Evolutionary conservation across 2,329 filamentous ascomycete genomes (phyloP).

Genomic region (Stromatinia cepivora): DNA sequence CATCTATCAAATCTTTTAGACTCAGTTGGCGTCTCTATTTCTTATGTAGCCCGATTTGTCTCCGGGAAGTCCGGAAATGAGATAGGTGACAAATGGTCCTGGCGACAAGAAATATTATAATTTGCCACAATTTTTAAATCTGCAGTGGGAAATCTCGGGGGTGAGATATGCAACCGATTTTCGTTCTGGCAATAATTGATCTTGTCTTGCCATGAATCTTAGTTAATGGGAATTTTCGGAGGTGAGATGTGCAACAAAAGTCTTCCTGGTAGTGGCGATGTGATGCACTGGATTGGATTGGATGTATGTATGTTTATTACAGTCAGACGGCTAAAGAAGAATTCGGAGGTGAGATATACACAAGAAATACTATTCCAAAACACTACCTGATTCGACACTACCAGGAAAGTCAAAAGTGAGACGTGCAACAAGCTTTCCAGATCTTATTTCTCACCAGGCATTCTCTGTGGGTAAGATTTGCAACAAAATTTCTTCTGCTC

Average conservation of each 20-base stretch:
- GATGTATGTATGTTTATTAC: neutral
- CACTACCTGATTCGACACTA: neutral
- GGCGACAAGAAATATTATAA: neutral
- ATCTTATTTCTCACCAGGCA: too few species aligned
- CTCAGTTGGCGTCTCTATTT: neutral
- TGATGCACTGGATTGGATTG: neutral
- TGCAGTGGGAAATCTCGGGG: neutral
- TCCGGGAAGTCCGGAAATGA: neutral
- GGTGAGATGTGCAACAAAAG: neutral
- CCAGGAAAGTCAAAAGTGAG: neutral
- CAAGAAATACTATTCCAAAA: neutral
- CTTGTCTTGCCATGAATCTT: too few species aligned
- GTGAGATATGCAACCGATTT: neutral
- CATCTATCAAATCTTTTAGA: neutral
- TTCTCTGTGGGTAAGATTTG: too few species aligned
- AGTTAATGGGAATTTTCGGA: neutral
- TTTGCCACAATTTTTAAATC: neutral
- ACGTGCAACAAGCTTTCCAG: neutral
- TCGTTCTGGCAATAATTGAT: too few species aligned
- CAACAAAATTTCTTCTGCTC: too few species aligned
- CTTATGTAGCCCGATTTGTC: neutral
- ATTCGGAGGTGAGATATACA: neutral
- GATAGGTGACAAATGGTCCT: neutral
- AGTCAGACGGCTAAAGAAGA: too few species aligned
- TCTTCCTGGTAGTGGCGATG: neutral